Evolutionary conservation across 1,284 basidiomycete species (phyloP).

Genomic region (Hymenochaete sp.): DNA sequence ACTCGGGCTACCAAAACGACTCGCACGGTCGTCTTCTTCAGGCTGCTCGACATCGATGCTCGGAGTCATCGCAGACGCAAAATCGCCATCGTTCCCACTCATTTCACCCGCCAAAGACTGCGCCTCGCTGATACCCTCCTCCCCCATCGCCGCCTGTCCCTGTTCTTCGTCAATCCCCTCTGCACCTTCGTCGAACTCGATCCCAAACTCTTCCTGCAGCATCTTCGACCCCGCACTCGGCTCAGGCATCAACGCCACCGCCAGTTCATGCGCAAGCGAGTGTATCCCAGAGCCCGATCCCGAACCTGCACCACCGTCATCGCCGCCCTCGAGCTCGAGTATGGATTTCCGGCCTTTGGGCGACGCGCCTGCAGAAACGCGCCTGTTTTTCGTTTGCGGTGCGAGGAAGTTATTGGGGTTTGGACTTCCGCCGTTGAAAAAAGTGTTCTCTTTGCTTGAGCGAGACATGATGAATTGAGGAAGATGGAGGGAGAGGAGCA

Average conservation of each 20-base stretch:
- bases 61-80: constrained; percentile 1
- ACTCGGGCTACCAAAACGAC: constrained; percentile 9
- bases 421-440: too few species aligned
- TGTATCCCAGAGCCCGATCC: constrained; percentile 34
- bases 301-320: neutral
- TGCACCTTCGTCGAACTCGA: constrained; percentile 78
- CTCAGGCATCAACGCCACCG: constrained; percentile 75
- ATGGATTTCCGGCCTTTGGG: constrained; percentile 8
- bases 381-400: constrained; percentile 1
- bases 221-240: constrained; percentile 64
- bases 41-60: constrained; percentile 4
- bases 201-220: constrained; percentile 75
- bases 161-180: constrained; percentile 61
- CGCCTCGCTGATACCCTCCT: constrained; percentile 23
- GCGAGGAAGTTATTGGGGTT: constrained; percentile 9
- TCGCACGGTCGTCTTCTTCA: constrained; percentile 6
- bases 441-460: constrained; percentile 5
- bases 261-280: constrained; percentile 76
- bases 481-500: constrained; percentile 1
- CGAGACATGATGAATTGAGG: constrained; percentile 1
- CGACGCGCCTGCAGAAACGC: constrained; percentile 2
- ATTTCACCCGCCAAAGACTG: constrained; percentile 25
- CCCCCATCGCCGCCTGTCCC: constrained; percentile 18
- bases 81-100: constrained; percentile 12
- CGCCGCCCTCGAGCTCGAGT: too few species aligned